Evolutionary conservation across 1,139 yeast genomes (phyloP).

Genomic region (Suhomyces panamericanus): DNA sequence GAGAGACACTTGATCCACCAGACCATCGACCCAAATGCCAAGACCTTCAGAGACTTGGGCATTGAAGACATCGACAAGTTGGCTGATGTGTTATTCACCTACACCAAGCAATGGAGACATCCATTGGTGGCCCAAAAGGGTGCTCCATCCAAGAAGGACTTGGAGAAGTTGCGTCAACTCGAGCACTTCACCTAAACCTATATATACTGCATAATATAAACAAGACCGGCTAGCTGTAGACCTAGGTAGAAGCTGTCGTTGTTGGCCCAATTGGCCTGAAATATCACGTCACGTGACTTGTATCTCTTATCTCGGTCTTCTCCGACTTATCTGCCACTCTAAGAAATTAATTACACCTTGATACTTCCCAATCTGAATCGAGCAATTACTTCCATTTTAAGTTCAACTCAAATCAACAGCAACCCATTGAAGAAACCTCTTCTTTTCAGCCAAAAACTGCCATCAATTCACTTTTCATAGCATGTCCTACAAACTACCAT

Average conservation of each 20-base stretch:
- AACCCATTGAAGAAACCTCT: too few species aligned
- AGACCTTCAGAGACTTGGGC: constrained; percentile 72
- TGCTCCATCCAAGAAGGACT: constrained; percentile 44
- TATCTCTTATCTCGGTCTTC: constrained; percentile 2
- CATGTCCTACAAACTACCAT: constrained; percentile 25
- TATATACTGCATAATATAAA: constrained; percentile 17
- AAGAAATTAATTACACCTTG: not conserved
- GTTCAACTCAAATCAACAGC: too few species aligned
- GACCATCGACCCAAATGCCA: constrained; percentile 57
- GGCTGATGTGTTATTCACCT: constrained; percentile 67
- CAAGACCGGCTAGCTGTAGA: constrained; percentile 22
- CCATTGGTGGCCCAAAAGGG: constrained; percentile 52
- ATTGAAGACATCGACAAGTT: constrained; percentile 63
- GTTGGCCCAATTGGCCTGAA: too few species aligned
- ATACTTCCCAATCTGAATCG: too few species aligned
- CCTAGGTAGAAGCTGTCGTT: not conserved
- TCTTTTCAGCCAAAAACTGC: too few species aligned
- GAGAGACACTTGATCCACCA: constrained; percentile 77
- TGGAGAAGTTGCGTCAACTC: constrained; percentile 46
- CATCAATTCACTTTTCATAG: not conserved
- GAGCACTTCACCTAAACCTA: constrained; percentile 41
- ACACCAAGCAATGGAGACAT: constrained; percentile 57
- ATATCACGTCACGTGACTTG: not conserved
- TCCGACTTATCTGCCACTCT: not conserved
- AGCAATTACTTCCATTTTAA: too few species aligned